phyloP scores from a whole-genome alignment of 148 eudicot species.

The Drosera capensis region DNA sequence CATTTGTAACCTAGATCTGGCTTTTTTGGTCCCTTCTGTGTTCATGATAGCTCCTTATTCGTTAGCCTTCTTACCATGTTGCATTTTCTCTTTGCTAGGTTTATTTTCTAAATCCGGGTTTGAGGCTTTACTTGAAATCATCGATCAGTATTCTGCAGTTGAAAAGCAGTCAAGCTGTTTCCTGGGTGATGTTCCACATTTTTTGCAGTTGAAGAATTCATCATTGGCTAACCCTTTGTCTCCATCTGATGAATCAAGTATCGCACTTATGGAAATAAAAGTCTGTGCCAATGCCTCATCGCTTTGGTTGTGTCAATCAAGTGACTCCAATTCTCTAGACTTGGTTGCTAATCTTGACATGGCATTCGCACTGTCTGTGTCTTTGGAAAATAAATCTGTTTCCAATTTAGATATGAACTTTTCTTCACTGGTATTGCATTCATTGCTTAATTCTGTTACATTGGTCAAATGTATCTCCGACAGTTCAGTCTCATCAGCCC shows the following conservation, averaged over 20 bases:
- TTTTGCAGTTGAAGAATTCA: neutral
- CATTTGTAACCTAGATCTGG: too few species aligned
- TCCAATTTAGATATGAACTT: slow-evolving; percentile 27
- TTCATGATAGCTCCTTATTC: too few species aligned
- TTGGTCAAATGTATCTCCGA: slow-evolving; percentile 41
- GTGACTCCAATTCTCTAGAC: slow-evolving; percentile 17
- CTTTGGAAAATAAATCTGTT: slow-evolving; percentile 30
- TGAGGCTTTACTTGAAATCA: slow-evolving; percentile 34
- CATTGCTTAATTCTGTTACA: slow-evolving; percentile 24
- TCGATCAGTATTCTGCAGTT: slow-evolving; percentile 33
- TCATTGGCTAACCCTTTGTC: neutral
- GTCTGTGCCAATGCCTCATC: slow-evolving; percentile 29
- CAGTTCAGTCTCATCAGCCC: slow-evolving; percentile 29
- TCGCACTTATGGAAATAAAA: slow-evolving; percentile 24
- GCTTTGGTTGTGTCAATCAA: slow-evolving; percentile 19
- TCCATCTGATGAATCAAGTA: slow-evolving; percentile 18
- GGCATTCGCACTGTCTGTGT: slow-evolving; percentile 36
- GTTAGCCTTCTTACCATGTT: neutral
- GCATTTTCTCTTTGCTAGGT: neutral
- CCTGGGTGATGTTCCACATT: neutral
- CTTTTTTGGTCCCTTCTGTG: too few species aligned
- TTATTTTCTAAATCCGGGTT: slow-evolving; percentile 22
- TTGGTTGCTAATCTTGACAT: slow-evolving; percentile 41
- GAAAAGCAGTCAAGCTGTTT: too few species aligned
- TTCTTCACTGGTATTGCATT: slow-evolving; percentile 32